Conservation (phyloP, 148 eudicot species). For the Chenopodium quinoa region DNA sequence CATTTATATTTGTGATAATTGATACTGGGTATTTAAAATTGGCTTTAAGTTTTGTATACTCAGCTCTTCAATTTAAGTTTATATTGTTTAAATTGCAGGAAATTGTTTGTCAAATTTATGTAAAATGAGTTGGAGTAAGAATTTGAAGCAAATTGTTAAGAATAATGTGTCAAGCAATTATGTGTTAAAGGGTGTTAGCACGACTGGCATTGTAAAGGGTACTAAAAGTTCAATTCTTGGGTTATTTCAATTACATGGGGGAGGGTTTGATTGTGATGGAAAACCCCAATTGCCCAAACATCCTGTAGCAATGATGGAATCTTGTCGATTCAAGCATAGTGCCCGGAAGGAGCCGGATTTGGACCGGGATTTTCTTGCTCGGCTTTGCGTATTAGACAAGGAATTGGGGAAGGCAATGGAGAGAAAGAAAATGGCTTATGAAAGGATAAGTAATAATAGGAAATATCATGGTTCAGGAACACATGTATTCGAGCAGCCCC, state of each 20-base stretch:
- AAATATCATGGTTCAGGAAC: slow-evolving; percentile 4
- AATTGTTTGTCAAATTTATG: background rate
- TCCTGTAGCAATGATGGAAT: slow-evolving; percentile 4
- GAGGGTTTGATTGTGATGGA: slow-evolving; percentile 20
- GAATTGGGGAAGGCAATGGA: slow-evolving; percentile 41
- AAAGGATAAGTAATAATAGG: background rate
- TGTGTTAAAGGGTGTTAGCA: background rate
- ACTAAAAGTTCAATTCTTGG: slow-evolving; percentile 17
- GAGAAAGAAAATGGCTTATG: slow-evolving; percentile 20
- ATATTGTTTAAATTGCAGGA: slow-evolving; percentile 24
- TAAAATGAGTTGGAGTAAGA: slow-evolving; percentile 32
- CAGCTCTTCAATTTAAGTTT: background rate
- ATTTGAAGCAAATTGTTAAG: slow-evolving; percentile 20
- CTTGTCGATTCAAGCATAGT: slow-evolving; percentile 36
- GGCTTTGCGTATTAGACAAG: slow-evolving; percentile 62
- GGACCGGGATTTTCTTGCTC: slow-evolving; percentile 67
- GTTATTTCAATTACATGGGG: slow-evolving; percentile 2
- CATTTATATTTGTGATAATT: background rate
- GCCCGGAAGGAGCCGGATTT: slow-evolving; percentile 37
- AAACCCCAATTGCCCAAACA: slow-evolving; percentile 15
- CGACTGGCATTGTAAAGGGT: background rate
- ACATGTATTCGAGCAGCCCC: slow-evolving; percentile 58
- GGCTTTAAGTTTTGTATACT: background rate
- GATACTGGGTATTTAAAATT: background rate
- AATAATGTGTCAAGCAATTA: background rate